Conservation (phyloP, 2,329 filamentous ascomycete species). For the Tolypocladium ophioglossoides region DNA sequence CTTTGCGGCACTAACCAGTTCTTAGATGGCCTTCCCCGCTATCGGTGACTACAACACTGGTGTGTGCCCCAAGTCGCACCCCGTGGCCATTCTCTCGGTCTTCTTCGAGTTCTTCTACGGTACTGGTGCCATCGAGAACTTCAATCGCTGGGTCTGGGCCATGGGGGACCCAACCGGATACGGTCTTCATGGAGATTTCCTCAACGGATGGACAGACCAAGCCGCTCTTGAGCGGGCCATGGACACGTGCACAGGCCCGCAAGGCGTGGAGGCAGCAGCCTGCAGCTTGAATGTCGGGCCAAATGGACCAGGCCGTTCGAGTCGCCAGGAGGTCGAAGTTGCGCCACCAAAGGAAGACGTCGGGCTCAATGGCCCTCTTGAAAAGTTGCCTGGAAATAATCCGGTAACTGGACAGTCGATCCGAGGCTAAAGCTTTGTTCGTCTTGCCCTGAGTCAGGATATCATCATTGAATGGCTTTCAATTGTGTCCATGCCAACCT, state of each 20-base stretch:
- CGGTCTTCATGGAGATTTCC: slow-evolving; percentile 17
- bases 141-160: slow-evolving; percentile 16
- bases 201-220: slow-evolving; percentile 19
- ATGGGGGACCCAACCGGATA: slow-evolving; percentile 17
- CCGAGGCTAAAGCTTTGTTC: background rate
- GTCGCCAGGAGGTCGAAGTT: slow-evolving; percentile 8
- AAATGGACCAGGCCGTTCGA: slow-evolving; percentile 11
- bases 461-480: too few relatives aligned
- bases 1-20: background rate
- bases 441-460: too few relatives aligned
- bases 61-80: slow-evolving; percentile 29
- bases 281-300: slow-evolving; percentile 16
- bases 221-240: slow-evolving; percentile 13
- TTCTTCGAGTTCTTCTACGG: slow-evolving; percentile 37
- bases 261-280: slow-evolving; percentile 10
- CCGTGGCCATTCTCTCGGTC: slow-evolving; percentile 31
- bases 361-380: slow-evolving; percentile 12
- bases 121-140: slow-evolving; percentile 16
- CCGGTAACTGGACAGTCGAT: slow-evolving; percentile 8
- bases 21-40: slow-evolving; percentile 16
- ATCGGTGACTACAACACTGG: slow-evolving; percentile 17
- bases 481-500: too few relatives aligned
- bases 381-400: slow-evolving; percentile 15
- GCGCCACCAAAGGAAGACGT: slow-evolving; percentile 13
- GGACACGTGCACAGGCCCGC: slow-evolving; percentile 13